phyloP scores from a whole-genome alignment of 148 eudicot genomes.

The Vaccinium macrocarpon region DNA sequence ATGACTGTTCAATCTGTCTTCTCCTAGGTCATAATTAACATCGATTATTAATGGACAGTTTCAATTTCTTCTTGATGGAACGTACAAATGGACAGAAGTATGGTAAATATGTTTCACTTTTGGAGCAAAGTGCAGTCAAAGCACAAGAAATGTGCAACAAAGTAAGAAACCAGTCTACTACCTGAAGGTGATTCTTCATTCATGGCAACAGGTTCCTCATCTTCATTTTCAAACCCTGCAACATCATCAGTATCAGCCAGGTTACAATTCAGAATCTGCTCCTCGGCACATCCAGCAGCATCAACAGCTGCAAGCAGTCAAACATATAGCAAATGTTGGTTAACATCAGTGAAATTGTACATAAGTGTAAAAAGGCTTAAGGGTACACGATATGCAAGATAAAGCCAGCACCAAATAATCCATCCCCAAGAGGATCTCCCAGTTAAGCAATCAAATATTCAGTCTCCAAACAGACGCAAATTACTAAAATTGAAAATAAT shows the following conservation, averaged over 20 bases:
- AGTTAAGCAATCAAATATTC: neutral
- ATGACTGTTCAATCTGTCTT: neutral
- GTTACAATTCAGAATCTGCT: constrained; percentile 59
- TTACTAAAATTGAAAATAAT: neutral
- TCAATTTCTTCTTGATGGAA: neutral
- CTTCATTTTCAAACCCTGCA: constrained; percentile 58
- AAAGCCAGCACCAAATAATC: neutral
- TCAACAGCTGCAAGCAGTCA: constrained; percentile 47
- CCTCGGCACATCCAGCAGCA: constrained; percentile 62
- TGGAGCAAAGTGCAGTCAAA: constrained; percentile 7
- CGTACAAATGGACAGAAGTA: neutral
- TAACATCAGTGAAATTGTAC: constrained; percentile 19
- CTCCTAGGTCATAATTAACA: neutral
- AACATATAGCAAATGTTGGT: constrained; percentile 29
- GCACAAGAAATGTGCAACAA: constrained; percentile 1
- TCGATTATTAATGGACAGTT: neutral
- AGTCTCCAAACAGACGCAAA: neutral
- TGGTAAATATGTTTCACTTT: no score
- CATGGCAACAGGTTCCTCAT: constrained; percentile 77
- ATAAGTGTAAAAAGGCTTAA: neutral
- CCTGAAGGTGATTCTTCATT: constrained; percentile 77
- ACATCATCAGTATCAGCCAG: constrained; percentile 68
- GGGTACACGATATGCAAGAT: neutral
- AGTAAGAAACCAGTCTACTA: constrained; percentile 15
- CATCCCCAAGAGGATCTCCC: neutral